Percentiles rank a stretch among this genome's conserved stretches.
These are phyloP conservation scores for Alternaria alternata DNA, from an alignment of 2,329 filamentous ascomycete species.

Conservation along the genomic window DNA sequence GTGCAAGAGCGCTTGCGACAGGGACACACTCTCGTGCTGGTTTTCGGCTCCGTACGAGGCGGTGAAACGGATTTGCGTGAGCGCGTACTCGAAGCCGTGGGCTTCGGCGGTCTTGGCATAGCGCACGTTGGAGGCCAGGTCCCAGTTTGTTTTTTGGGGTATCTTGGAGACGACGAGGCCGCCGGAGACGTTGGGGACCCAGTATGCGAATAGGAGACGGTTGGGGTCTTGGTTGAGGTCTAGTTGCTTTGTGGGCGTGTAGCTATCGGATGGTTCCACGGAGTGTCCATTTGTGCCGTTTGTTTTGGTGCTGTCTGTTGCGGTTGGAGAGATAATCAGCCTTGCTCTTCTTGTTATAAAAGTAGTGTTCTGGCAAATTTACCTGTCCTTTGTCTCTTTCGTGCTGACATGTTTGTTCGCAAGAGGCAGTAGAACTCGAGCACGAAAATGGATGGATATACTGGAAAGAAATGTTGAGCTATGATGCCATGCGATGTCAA, in stretches of 20 bases:
- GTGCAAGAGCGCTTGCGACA: conserved; percentile 59
- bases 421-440: not conserved
- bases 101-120: conserved; percentile 61
- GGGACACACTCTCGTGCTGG: conserved; percentile 63
- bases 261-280: not conserved
- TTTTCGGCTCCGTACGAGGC: conserved; percentile 59
- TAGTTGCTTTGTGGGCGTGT: conserved; percentile 39
- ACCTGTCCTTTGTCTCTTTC: conserved; percentile 12
- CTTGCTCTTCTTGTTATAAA: no score
- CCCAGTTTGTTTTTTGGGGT: conserved; percentile 59
- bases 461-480: not conserved
- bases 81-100: conserved; percentile 61
- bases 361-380: not conserved
- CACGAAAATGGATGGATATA: not conserved
- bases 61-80: conserved; percentile 63
- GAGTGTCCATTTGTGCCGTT: not conserved
- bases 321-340: not conserved
- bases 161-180: conserved; percentile 64
- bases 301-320: not conserved
- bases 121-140: conserved; percentile 57
- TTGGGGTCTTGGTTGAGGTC: conserved; percentile 55
- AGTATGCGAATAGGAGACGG: conserved; percentile 60
- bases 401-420: conserved; percentile 1
- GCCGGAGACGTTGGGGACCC: conserved; percentile 64
- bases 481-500: not conserved